Conservation (phyloP, 768 basidiomycete genomes). For the Brasilioporus rufonigricans region DNA sequence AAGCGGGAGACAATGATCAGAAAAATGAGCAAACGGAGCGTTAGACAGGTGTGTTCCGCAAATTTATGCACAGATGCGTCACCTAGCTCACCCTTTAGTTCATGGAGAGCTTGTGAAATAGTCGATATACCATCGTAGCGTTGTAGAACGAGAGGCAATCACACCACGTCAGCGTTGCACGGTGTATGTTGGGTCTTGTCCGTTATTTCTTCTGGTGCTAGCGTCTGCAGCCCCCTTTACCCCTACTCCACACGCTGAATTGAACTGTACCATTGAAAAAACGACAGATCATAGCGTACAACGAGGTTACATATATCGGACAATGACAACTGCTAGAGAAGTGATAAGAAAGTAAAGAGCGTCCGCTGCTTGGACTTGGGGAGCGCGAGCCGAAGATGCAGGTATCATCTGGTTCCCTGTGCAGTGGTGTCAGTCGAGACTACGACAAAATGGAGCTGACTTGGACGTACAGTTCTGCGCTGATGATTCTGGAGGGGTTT, state of each 20-base stretch:
- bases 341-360: conserved; percentile 8
- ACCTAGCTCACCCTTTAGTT: background rate
- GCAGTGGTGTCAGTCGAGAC: background rate
- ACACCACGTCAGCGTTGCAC: background rate
- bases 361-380: background rate
- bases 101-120: background rate
- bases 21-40: conserved; percentile 39
- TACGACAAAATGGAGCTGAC: background rate
- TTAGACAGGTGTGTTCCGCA: conserved; percentile 35
- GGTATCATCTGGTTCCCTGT: conserved; percentile 1
- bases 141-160: background rate
- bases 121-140: background rate
- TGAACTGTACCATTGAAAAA: background rate
- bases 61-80: background rate
- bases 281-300: conserved; percentile 2
- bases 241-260: background rate
- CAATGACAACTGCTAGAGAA: background rate
- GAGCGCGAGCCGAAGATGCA: background rate
- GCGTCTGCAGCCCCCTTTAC: too few species aligned
- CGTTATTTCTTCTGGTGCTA: background rate
- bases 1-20: conserved; percentile 6
- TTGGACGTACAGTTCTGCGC: conserved; percentile 3
- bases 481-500: background rate
- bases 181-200: background rate
- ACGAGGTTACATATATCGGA: conserved; percentile 2